These are phyloP conservation scores for Escovopsis sp. DNA, from an alignment of 2,329 filamentous ascomycete species.

Conservation along the genomic window DNA sequence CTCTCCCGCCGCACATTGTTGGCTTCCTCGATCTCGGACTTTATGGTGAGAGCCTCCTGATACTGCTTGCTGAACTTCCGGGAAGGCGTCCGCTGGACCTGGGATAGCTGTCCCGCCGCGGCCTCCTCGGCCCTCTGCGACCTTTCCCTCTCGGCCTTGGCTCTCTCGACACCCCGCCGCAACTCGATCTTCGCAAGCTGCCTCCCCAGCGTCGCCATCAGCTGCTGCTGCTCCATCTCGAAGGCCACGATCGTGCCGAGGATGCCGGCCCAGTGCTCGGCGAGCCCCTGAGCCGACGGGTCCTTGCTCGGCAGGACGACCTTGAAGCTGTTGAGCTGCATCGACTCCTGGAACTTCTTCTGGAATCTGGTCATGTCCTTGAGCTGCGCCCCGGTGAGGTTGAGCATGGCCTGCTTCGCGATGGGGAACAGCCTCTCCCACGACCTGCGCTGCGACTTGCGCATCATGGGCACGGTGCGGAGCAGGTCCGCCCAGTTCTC, in stretches of 20 bases:
- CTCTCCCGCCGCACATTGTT: too few relatives aligned
- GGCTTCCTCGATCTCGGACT: too few relatives aligned
- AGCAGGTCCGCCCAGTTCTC: slow-evolving; percentile 11
- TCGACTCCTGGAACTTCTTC: not conserved
- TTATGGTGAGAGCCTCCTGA: too few relatives aligned
- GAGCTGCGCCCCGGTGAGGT: slow-evolving; percentile 68
- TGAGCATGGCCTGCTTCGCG: slow-evolving; percentile 53
- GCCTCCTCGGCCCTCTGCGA: too few relatives aligned
- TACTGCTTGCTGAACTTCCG: too few relatives aligned
- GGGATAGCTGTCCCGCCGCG: too few relatives aligned
- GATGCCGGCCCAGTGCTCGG: slow-evolving; percentile 9
- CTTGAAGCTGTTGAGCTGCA: slow-evolving; percentile 8
- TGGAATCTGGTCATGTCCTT: slow-evolving; percentile 26
- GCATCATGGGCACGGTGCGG: slow-evolving; percentile 11
- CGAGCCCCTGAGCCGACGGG: slow-evolving; percentile 6
- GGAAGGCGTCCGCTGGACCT: too few relatives aligned
- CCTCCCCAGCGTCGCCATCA: slow-evolving; percentile 3
- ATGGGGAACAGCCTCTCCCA: slow-evolving; percentile 1
- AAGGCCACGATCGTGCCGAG: slow-evolving; percentile 8
- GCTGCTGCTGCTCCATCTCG: slow-evolving; percentile 1
- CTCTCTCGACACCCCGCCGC: not conserved
- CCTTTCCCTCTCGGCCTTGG: not conserved
- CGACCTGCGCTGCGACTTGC: slow-evolving; percentile 8
- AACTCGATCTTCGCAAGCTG: not conserved
- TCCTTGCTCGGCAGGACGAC: slow-evolving; percentile 7